Percentiles rank a stretch among this genome's conserved stretches.
Evolutionary conservation across 495 filamentous ascomycete species (phyloP).

Genomic region (Massariosphaeria phaeospora): DNA sequence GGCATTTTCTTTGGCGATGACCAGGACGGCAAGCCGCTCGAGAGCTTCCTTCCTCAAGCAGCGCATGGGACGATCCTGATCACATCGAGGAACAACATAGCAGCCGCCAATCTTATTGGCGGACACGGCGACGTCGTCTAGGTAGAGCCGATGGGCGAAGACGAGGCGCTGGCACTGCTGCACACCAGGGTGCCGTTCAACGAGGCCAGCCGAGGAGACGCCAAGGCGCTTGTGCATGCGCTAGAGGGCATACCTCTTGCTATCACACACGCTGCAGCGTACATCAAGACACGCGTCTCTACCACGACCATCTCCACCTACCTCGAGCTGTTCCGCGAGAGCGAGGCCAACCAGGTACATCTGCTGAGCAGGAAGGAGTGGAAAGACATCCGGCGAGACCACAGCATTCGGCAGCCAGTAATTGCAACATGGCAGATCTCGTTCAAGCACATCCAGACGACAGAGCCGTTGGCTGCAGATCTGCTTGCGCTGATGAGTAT

Average conservation of each 20-base stretch:
- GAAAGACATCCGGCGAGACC: slow-evolving; percentile 2
- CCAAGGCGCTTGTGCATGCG: slow-evolving; percentile 8
- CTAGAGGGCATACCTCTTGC: slow-evolving; percentile 27
- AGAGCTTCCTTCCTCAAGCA: slow-evolving; percentile 14
- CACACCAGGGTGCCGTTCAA: slow-evolving; percentile 10
- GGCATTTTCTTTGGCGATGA: slow-evolving; percentile 7
- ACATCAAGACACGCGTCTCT: slow-evolving; percentile 13
- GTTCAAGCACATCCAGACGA: slow-evolving; percentile 12
- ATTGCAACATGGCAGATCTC: too few species aligned
- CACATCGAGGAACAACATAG: slow-evolving; percentile 14
- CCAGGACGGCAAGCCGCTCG: slow-evolving; percentile 3
- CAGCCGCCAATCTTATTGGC: slow-evolving; percentile 11
- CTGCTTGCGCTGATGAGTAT: slow-evolving; percentile 15
- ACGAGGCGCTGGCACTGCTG: slow-evolving; percentile 14
- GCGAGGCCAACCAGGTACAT: background rate
- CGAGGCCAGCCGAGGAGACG: background rate
- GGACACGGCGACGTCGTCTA: background rate
- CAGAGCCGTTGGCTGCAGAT: background rate
- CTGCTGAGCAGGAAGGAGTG: slow-evolving; percentile 3
- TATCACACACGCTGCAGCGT: slow-evolving; percentile 20
- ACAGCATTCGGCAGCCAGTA: slow-evolving; percentile 1
- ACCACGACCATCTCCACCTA: slow-evolving; percentile 4
- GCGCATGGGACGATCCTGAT: slow-evolving; percentile 14
- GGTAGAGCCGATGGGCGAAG: slow-evolving; percentile 19
- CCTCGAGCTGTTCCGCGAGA: slow-evolving; percentile 7